Evolutionary conservation across 176 grass and related monocot genomes (phyloP), one percentile per base, ranked within the genome.

Genomic region (Puccinellia tenuiflora): DNA sequence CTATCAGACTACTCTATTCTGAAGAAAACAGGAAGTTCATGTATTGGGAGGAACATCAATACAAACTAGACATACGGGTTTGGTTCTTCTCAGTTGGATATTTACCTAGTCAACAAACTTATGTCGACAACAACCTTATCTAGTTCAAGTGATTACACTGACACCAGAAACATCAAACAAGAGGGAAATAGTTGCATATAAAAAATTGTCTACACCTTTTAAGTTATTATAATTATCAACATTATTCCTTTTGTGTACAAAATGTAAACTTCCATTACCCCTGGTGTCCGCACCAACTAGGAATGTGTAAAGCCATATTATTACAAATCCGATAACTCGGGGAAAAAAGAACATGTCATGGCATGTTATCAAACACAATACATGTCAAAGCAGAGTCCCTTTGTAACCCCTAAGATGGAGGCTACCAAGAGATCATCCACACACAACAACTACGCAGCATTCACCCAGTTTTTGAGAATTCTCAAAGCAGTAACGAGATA

Each of bases 1-100:
- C 83, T 77, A 85, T 91, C 81, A 84, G 70, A 82, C 74, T 76
- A 91, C 35, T 75, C 81, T 79, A 78, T 53, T 38, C 55, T 31
- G 20, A 25, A 29, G 37, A 77, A 67, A 71, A 76, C 31, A 68
- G 4, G 33, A 65, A 33, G 33, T 30, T 48, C 9, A 51, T 47
- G 39, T 22, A 75, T 74, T 60, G 5, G 56, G 37, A 66, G 55
- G 14, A 79, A 78, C 62, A 87, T 39, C 25, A 53, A 31, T 30
- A 80, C 10, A 17, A 75, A 63, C 24, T 33, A 13, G 73, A 72
- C 38, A 43, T 53, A 22, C 2, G 38, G 18, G 40, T 18, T 70
- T 60, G 4, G 15, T 71, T 83, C 64, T 51, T 22, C 14, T 6
- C 24, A 71, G 15, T 33, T 20, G 8, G 42, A 34, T 21, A 82